Evolutionary conservation across 1,284 basidiomycete genomes (phyloP).

Genomic region (Wolfiporia cocos): DNA sequence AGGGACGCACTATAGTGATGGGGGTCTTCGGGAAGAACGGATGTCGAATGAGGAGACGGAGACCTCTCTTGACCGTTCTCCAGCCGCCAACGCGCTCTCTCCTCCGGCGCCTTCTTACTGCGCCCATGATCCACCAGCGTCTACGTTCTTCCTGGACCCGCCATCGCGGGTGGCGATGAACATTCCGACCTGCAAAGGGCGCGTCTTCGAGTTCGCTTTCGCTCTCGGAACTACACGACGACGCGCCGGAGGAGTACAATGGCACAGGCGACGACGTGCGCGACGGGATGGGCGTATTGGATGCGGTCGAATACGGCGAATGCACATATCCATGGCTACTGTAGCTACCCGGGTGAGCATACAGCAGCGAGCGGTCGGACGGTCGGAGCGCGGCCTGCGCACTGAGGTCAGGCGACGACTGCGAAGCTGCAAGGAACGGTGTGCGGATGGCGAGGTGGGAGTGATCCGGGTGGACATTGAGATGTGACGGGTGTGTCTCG

Average conservation of each 20-base stretch:
- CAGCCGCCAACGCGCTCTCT: constrained; percentile 27
- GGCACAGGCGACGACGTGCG: constrained; percentile 28
- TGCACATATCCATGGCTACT: constrained; percentile 10
- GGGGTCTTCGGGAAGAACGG: constrained; percentile 79
- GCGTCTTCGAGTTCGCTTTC: constrained; percentile 57
- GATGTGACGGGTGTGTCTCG: constrained; percentile 4
- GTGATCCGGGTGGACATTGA: constrained; percentile 7
- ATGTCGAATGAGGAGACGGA: constrained; percentile 57
- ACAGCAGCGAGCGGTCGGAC: constrained; percentile 17
- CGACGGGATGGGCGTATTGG: constrained; percentile 31
- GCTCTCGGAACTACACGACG: constrained; percentile 55
- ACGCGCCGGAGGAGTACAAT: constrained; percentile 35
- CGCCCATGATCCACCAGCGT: constrained; percentile 28
- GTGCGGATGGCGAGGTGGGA: constrained; percentile 11
- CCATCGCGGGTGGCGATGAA: constrained; percentile 25
- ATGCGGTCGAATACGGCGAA: constrained; percentile 26
- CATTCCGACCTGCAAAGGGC: constrained; percentile 35
- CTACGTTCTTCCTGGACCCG: constrained; percentile 27
- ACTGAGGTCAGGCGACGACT: constrained; percentile 19
- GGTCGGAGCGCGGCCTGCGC: constrained; percentile 13
- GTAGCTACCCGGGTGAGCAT: constrained; percentile 16
- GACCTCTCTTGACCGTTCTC: constrained; percentile 46
- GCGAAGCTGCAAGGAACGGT: constrained; percentile 16
- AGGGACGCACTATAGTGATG: constrained; percentile 63
- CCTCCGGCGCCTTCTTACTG: constrained; percentile 29